Evolutionary conservation across 352 stramenopile species (phyloP), one percentile per base, ranked within the genome.

Genomic region (Phytopythium ostracodes): DNA sequence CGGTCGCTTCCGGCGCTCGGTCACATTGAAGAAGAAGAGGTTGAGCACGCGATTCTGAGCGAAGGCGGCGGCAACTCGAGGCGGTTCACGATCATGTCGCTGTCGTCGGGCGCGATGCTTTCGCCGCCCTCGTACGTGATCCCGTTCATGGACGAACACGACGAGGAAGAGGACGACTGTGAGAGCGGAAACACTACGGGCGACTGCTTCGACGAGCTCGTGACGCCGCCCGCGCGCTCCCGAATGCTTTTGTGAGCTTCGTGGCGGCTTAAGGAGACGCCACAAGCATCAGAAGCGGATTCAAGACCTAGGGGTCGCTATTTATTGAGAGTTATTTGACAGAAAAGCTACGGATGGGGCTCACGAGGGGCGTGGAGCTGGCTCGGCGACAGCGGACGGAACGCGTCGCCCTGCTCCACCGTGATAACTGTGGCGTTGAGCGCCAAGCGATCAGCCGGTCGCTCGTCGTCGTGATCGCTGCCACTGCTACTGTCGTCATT

Each of bases 361-460:
- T 60, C 57, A 9, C 55, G 47, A 60, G 38, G 31, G 20, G 62
- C 52, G 1, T 59, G 57, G 3, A 58, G 22, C 4, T 81, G 66
- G 24, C 51, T 74, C 4, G 72, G 71, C 1, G 68, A 81, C 56
- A 73, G 68, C 8, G 67, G 66, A 4, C 68, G 63, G 43, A 81
- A 82, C 49, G 31, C 72, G n/a, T 87, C 75, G 15, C 65, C 72
- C 27, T 77, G 46, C 49, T 84, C 75, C 25, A 79, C 51, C 25
- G 56, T 46, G 29, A 63, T 59, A 36, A 56, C 31, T 24, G 33
- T 38, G 36, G n/a, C 25, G 15, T 46, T 50, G 33, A 43, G 22
- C 8, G 12, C 25, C 40, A 43, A 33, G 24, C 20, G 40, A 25
- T 2, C 29, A 0, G 33, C 44, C 33, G 43, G 49, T n/a, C 38